Base-by-base conservation (phyloP, 768 basidiomycete genomes). In the Thelephora ganbajun region DNA sequence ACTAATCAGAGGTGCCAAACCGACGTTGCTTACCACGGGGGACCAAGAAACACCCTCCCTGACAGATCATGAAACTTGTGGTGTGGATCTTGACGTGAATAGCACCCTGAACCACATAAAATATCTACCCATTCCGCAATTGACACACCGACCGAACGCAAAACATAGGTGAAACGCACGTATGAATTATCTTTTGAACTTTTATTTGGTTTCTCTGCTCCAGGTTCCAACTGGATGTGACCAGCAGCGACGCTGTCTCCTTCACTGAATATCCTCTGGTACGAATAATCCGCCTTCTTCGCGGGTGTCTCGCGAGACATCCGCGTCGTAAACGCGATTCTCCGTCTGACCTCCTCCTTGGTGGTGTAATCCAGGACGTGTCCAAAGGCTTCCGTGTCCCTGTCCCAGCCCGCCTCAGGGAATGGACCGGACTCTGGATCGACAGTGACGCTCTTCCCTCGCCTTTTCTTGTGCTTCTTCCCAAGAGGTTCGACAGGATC, bases 161-260 rank as follows among this genome's bases (percentile, higher is more conserved):
- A 39, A 4, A 42, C 43, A 26, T 2, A 3, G n/a, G 5, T 36
- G 33, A 19, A 7, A 70, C 86, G 54, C 52, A 91, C 89, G 60
- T 87, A 93, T 20, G 88, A 88, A 55, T 98, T 99, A 57, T 98
- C 96, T 59, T 86, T 92, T 1, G 91, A 79, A 19, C 76, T 74
- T 61, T 98, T 98, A 50, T 75, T 79, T 12, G 86, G 85, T 63
- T 99, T 99, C 51, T 75, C 69, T n/a, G 76, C 75, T 6, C 74
- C 69, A 0, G 84, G 77, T 3, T 90, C 90, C 35, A 98, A 83
- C 46, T 74, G 69, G 41, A 98, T 70, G 52, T 91, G 78, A 0
- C 96, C 96, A 26, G 89, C 83, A 1, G 92, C 94, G 50, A 97
- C 79, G 59, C 88, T 97, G 41, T 87, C 79, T 42, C 79, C 86